Conservation (phyloP, 2,329 filamentous ascomycete species). For the Chaetomium globosum region DNA sequence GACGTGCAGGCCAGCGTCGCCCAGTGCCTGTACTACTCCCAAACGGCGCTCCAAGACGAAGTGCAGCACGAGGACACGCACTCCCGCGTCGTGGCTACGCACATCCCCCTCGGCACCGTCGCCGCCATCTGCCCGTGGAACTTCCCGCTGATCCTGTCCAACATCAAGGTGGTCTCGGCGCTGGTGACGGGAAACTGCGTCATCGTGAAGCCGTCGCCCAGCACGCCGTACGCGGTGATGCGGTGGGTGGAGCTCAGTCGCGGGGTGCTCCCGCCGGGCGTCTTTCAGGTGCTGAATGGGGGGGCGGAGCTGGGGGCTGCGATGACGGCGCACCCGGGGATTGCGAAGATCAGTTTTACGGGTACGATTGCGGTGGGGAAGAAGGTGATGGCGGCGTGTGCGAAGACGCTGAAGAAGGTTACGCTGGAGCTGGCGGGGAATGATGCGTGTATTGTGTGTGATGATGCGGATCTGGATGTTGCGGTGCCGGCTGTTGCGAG, state of each 20-base stretch:
- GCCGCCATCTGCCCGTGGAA: constrained; percentile 65
- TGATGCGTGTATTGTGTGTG: constrained; percentile 56
- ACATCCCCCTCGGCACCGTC: constrained; percentile 53
- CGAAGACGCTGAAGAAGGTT: constrained; percentile 56
- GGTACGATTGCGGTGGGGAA: constrained; percentile 55
- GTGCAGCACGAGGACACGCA: constrained; percentile 52
- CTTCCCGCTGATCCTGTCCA: constrained; percentile 52
- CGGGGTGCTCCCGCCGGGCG: constrained; percentile 56
- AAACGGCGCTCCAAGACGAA: constrained; percentile 49
- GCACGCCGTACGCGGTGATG: constrained; percentile 56
- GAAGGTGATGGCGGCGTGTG: constrained; percentile 45
- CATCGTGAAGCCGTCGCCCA: constrained; percentile 62
- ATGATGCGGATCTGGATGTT: constrained; percentile 54
- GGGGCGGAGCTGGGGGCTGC: constrained; percentile 56
- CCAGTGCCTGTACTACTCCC: constrained; percentile 45
- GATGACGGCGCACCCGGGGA: constrained; percentile 57
- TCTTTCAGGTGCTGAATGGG: constrained; percentile 58
- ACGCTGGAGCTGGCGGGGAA: constrained; percentile 60
- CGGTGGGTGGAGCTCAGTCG: constrained; percentile 56
- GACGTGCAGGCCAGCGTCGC: constrained; percentile 45
- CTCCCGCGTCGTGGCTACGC: constrained; percentile 47
- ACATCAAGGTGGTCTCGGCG: constrained; percentile 54
- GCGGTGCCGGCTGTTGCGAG: constrained; percentile 50
- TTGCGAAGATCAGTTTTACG: constrained; percentile 62
- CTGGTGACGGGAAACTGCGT: constrained; percentile 57